Percentiles rank a stretch among this genome's conserved stretches.
phyloP scores from a whole-genome alignment of 2,329 filamentous ascomycete genomes.

The Hirsutella thompsonii region DNA sequence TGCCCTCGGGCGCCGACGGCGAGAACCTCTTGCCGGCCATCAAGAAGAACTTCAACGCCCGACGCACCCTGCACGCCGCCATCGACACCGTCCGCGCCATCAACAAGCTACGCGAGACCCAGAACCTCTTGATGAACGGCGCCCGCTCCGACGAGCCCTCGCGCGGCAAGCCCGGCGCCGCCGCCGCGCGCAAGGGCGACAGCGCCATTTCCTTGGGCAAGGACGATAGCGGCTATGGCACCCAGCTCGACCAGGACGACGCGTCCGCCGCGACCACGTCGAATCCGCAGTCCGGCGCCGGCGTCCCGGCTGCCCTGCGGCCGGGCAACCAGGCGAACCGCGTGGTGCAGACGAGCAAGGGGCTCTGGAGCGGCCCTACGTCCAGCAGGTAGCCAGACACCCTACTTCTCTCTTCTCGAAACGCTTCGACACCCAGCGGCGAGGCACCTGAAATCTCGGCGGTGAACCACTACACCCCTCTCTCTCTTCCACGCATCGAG shows the following conservation, averaged over 20 bases:
- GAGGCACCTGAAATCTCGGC: too few relatives aligned
- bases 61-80: conserved; percentile 54
- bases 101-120: conserved; percentile 55
- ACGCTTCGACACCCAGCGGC: too few relatives aligned
- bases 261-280: conserved; percentile 30
- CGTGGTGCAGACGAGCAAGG: conserved; percentile 50
- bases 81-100: conserved; percentile 61
- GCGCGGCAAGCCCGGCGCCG: conserved; percentile 17
- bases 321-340: conserved; percentile 42
- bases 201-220: conserved; percentile 27
- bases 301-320: conserved; percentile 37
- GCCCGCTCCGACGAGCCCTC: conserved; percentile 35
- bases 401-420: neutral
- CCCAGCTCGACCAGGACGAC: conserved; percentile 25
- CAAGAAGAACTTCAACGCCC: conserved; percentile 64
- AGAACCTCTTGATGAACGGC: conserved; percentile 51
- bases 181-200: conserved; percentile 25
- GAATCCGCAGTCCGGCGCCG: conserved; percentile 19
- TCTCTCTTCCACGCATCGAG: too few relatives aligned
- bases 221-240: conserved; percentile 37
- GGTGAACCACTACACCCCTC: too few relatives aligned
- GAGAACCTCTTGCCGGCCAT: conserved; percentile 55
- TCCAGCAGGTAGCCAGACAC: conserved; percentile 11
- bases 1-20: conserved; percentile 32
- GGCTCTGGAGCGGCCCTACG: conserved; percentile 38